Base-by-base conservation (phyloP, 2,329 filamentous ascomycete genomes). In the Fonsecaea multimorphosa region DNA sequence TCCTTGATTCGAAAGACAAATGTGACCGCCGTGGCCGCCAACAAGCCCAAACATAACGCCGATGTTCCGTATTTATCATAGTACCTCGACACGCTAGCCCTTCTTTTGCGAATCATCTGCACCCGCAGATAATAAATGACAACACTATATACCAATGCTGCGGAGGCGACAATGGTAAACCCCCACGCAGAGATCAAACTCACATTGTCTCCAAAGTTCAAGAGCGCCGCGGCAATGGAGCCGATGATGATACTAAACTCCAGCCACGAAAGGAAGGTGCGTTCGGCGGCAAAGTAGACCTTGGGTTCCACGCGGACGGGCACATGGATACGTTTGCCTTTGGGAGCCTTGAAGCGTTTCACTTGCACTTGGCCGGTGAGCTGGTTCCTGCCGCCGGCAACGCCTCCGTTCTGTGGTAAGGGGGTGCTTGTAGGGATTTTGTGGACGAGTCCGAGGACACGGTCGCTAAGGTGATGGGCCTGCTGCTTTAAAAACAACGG, bases 221-320 rank as follows among this genome's bases (percentile, higher is more conserved):
- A 85, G 53, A 96, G 82, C 0, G 91, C 91, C 7, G 91, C 89
- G 12, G 93, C 92, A 72, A 96, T 94, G 31, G 91, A 90, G 72
- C 92, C 92, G 61, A 99, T 89, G 75, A 97, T 93, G 74, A 98
- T 96, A 57, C 91, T 94, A 79, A 96, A 98, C 78, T 99, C 94
- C 73, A 99, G 90, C 93, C 95, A 99, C 69, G 92, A 91, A 64
- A 99, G 85, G 80, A 97, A 99, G 0, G 95, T 99, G 70, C 95
- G 87, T 79, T 99, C 95, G 0, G 93, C 93, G 24, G 95, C 95
- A 76, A 99, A 97, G 78, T 93, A 97, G 58, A 99, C 95, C 80
- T 99, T 99, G 36, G 95, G 95, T 78, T 99, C 95, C 36, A 99
- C 93, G 56, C 95, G 89, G 62, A 98, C 90, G 14, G 94, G 94